Base-by-base conservation (phyloP, 2,329 filamentous ascomycete genomes). In the Apiospora pterosperma region DNA sequence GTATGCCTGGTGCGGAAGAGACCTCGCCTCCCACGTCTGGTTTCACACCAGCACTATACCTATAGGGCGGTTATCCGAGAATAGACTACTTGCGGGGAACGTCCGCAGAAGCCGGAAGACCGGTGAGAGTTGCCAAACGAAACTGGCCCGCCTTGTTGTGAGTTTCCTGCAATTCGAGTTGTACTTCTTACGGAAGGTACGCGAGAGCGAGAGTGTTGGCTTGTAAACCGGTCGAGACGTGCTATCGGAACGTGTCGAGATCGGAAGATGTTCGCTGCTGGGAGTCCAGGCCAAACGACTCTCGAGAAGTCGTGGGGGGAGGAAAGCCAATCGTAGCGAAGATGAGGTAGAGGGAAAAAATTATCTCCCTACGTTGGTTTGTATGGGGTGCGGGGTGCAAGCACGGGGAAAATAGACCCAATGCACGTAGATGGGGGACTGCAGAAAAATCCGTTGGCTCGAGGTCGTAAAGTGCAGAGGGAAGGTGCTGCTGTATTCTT, bases 1-100 rank as follows among this genome's bases (percentile, higher is more conserved):
- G 39, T 62, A 62, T 48, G 31, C 62, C 62, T 59, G 59, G 62
- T 48, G 44, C 59, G 36, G 42, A 63, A 62, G 62, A 61, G 52
- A 62, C 36, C 34, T 38, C 58, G 58, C 36, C 58, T 60, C 58
- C 58, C 58, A 60, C 58, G 58, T 55, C 28, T 55, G 48, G 48
- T 55, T 55, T 55, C 48, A 55, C 48, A 55, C 48, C 48, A 55
- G 48, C 25, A n/a, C 48, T 55, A 34, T n/a, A 55, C 48, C 48
- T 55, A n/a, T 55, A n/a, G 31, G 48, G 19, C 48, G 48, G 28
- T 34, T 34, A 55, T 55, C 48, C 25, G 28, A 52, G 44, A 25
- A 55, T 55, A 34, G 23, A 14, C 42, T 48, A 23, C 23, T 48
- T 25, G 42, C 42, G 42, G 42, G 14, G 5, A 28, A 48, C 4